These are phyloP conservation scores for Talaromyces liani DNA, from an alignment of 495 filamentous ascomycete species.

Conservation along the genomic window DNA sequence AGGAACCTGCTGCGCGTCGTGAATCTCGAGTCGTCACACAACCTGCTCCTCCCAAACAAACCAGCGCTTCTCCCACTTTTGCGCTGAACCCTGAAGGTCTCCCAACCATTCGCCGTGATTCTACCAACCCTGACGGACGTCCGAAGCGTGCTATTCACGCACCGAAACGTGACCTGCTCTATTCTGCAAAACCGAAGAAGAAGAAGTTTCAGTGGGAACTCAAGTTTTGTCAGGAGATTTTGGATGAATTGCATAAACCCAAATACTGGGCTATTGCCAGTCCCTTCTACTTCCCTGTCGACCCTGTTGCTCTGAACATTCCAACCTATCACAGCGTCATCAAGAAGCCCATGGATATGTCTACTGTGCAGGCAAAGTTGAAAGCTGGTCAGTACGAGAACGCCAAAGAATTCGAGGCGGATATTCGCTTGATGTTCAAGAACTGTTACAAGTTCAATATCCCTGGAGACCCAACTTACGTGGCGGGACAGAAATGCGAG, in stretches of 20 bases:
- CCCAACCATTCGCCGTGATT: constrained; percentile 90
- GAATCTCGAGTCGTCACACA: constrained; percentile 43
- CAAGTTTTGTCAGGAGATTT: constrained; percentile 76
- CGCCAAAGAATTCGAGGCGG: constrained; percentile 76
- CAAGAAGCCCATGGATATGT: constrained; percentile 93
- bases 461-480: constrained; percentile 61
- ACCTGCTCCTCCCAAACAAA: constrained; percentile 18
- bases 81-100: constrained; percentile 75
- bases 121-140: constrained; percentile 64
- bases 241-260: constrained; percentile 69
- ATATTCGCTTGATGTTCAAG: constrained; percentile 74
- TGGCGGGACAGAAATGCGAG: constrained; percentile 62
- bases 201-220: constrained; percentile 89
- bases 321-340: constrained; percentile 88
- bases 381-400: constrained; percentile 74
- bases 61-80: constrained; percentile 56
- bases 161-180: constrained; percentile 81
- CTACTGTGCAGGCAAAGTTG: constrained; percentile 68
- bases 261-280: constrained; percentile 58
- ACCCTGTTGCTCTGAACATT: constrained; percentile 91
- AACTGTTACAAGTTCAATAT: constrained; percentile 94
- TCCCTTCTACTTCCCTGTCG: constrained; percentile 76
- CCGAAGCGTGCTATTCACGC: constrained; percentile 93
- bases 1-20: constrained; percentile 43
- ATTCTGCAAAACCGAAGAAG: constrained; percentile 76